A percentile compares a stretch with the other conserved stretches of the same genome.
These are phyloP conservation scores for Logfia minima DNA, from an alignment of 129 eudicot genomes.

Conservation along the genomic window DNA sequence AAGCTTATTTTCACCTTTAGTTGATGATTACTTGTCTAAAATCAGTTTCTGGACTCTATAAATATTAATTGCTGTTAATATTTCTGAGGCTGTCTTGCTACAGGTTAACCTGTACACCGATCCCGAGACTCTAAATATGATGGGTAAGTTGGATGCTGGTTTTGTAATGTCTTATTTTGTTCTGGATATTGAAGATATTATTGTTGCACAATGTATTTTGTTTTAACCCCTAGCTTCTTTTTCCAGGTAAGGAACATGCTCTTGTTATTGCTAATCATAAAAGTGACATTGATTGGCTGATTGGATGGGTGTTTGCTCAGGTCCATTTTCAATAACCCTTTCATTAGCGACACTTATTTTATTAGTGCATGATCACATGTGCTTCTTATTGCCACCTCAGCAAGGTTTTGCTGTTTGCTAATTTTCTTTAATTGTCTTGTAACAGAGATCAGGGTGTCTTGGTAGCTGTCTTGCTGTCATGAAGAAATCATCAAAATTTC, in stretches of 20 bases:
- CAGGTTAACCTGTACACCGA: conserved; percentile 76
- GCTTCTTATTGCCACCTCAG: conserved; percentile 15
- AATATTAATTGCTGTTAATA: conserved; percentile 2
- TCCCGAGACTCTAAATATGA: conserved; percentile 58
- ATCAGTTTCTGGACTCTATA: conserved; percentile 9
- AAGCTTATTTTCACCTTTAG: conserved; percentile 3
- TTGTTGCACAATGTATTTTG: conserved; percentile 5
- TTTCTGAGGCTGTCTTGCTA: conserved; percentile 30
- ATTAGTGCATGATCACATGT: not conserved
- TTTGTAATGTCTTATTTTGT: conserved; percentile 19
- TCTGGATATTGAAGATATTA: not conserved
- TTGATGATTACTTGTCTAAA: conserved; percentile 5
- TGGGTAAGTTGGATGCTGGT: conserved; percentile 59
- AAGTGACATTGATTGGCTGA: conserved; percentile 99
- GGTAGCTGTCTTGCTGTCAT: conserved; percentile 93
- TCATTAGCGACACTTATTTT: not conserved
- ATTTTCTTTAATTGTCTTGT: conserved; percentile 27
- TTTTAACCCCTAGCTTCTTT: conserved; percentile 15
- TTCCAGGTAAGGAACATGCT: conserved; percentile 93
- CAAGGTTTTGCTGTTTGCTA: conserved; percentile 18
- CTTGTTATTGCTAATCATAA: conserved; percentile 81
- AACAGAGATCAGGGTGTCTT: conserved; percentile 93
- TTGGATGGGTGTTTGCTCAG: conserved; percentile 98
- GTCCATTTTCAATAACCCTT: conserved; percentile 33
- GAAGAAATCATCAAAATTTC: conserved; percentile 92